Conservation (phyloP, 441 rosid species). For the Adansonia madagascariensis region DNA sequence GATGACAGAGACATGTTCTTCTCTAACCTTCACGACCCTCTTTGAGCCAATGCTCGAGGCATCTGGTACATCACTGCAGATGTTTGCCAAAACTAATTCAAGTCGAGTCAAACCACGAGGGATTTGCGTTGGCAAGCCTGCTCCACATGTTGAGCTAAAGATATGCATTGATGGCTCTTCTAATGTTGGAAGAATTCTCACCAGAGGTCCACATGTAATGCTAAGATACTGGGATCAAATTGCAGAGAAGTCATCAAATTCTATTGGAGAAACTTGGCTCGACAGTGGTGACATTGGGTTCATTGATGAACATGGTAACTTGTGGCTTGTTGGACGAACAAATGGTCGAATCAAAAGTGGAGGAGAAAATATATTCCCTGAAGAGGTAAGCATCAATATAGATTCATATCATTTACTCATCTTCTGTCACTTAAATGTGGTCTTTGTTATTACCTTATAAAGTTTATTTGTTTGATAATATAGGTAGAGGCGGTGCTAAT, state of each 20-base stretch:
- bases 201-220: slow-evolving; percentile 88
- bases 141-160: slow-evolving; percentile 77
- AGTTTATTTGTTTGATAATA: slow-evolving; percentile 13
- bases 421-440: slow-evolving; percentile 3
- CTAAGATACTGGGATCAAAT: slow-evolving; percentile 66
- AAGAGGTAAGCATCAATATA: slow-evolving; percentile 56
- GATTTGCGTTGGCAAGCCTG: slow-evolving; percentile 83
- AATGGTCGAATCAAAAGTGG: slow-evolving; percentile 81
- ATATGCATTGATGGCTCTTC: slow-evolving; percentile 48
- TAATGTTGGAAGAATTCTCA: slow-evolving; percentile 60
- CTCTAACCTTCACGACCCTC: slow-evolving; percentile 72
- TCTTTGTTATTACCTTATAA: not conserved
- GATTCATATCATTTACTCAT: not conserved
- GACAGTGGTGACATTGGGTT: slow-evolving; percentile 86
- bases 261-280: slow-evolving; percentile 55
- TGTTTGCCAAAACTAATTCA: slow-evolving; percentile 23
- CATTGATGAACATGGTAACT: slow-evolving; percentile 58
- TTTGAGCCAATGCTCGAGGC: slow-evolving; percentile 46
- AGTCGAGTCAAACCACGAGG: slow-evolving; percentile 46
- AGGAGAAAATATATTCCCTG: slow-evolving; percentile 88
- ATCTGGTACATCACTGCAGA: slow-evolving; percentile 28
- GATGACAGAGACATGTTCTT: slow-evolving; percentile 92
- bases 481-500: slow-evolving; percentile 67
- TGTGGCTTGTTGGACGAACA: slow-evolving; percentile 79
- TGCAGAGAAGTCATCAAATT: slow-evolving; percentile 33